Conservation (phyloP, 257 asterid species). For the Plectranthus barbatus region DNA sequence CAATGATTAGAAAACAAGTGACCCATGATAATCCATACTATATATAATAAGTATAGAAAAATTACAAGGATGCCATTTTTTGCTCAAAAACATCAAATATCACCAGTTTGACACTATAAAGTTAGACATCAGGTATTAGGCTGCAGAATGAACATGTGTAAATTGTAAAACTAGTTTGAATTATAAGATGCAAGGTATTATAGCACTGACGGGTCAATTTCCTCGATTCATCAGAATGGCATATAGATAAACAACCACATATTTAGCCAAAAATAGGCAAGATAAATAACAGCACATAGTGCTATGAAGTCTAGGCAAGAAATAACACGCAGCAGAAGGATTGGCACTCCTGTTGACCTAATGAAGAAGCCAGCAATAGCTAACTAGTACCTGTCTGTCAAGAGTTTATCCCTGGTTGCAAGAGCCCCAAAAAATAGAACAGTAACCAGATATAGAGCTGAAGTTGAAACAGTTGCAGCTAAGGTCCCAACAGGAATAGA, state of each 20-base stretch:
- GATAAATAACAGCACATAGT: neutral
- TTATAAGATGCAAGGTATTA: neutral
- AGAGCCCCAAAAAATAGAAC: constrained; percentile 91
- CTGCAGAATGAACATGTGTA: no score
- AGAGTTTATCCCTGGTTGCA: constrained; percentile 91
- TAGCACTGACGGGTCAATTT: neutral
- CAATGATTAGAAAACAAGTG: neutral
- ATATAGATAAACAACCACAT: neutral
- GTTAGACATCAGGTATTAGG: no score
- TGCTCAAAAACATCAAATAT: no score
- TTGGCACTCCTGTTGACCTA: neutral
- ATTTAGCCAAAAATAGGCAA: neutral
- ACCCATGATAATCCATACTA: neutral
- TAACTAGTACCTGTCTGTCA: constrained; percentile 76
- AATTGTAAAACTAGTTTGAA: no score
- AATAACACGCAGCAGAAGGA: neutral
- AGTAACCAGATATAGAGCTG: constrained; percentile 62
- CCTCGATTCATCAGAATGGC: neutral
- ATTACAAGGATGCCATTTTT: no score
- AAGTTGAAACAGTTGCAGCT: constrained; percentile 81
- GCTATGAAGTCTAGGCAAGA: neutral
- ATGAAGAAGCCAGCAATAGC: neutral
- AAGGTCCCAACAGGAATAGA: constrained; percentile 94
- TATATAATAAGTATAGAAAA: no score
- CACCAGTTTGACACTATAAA: no score